phyloP scores from a whole-genome alignment of 2,329 filamentous ascomycete genomes.

The Torrubiellomyces zombiae region DNA sequence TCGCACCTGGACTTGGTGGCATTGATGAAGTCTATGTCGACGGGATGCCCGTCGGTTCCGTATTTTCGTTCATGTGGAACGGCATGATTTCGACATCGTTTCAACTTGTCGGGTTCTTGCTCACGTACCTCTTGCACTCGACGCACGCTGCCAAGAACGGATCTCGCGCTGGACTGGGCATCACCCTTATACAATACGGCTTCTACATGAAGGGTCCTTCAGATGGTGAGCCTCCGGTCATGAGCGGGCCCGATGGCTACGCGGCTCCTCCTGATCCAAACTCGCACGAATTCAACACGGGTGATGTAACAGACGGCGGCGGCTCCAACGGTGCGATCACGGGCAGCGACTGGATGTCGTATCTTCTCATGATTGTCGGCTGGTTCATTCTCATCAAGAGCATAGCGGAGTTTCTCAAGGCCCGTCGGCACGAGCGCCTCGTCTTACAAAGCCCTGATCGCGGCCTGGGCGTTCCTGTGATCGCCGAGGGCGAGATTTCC shows the following conservation, averaged over 20 bases:
- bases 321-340: conserved; percentile 40
- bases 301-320: conserved; percentile 36
- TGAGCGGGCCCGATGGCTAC: conserved; percentile 39
- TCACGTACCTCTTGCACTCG: conserved; percentile 94
- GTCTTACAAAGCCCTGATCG: conserved; percentile 86
- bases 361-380: conserved; percentile 86
- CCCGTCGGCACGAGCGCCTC: conserved; percentile 78
- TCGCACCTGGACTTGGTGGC: conserved; percentile 79
- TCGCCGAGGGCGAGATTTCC: conserved; percentile 68
- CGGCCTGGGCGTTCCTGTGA: conserved; percentile 67
- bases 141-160: conserved; percentile 97
- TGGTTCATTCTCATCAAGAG: conserved; percentile 96
- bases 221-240: conserved; percentile 24
- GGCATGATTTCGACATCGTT: conserved; percentile 96
- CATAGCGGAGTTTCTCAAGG: conserved; percentile 79
- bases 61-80: conserved; percentile 84
- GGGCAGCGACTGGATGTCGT: conserved; percentile 77
- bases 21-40: conserved; percentile 94
- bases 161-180: conserved; percentile 80
- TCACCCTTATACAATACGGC: conserved; percentile 90
- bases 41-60: conserved; percentile 76
- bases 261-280: conserved; percentile 73
- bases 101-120: conserved; percentile 88
- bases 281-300: conserved; percentile 71
- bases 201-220: conserved; percentile 73